Conservation (phyloP, 1,284 basidiomycete genomes). For the Apiotrichum laibachii region DNA sequence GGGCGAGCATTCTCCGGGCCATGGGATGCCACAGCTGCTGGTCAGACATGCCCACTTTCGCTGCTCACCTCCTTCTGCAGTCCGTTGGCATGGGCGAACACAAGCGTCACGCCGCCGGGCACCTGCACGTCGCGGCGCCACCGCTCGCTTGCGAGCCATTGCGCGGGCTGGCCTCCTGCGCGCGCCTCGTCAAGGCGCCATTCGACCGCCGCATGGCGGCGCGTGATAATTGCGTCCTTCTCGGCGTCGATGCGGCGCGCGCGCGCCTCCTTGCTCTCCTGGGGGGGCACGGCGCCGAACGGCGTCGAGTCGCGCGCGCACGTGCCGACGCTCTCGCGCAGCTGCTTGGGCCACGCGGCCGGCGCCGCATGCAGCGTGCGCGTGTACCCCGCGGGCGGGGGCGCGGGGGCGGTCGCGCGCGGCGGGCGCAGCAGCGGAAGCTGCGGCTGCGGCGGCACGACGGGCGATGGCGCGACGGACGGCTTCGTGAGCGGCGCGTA, state of each 20-base stretch:
- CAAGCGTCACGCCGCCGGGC: constrained; percentile 60
- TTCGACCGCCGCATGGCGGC: constrained; percentile 9
- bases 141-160: constrained; percentile 34
- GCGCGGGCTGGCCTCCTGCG: constrained; percentile 46
- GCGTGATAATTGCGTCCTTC: constrained; percentile 8
- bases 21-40: constrained; percentile 60
- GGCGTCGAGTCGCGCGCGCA: constrained; percentile 22
- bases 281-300: constrained; percentile 14
- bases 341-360: constrained; percentile 9
- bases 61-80: constrained; percentile 77
- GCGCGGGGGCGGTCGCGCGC: constrained; percentile 23
- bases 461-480: constrained; percentile 6
- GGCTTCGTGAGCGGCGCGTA: not conserved
- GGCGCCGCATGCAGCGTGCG: constrained; percentile 63
- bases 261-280: constrained; percentile 36
- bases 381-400: constrained; percentile 47
- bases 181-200: constrained; percentile 10
- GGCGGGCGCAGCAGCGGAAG: constrained; percentile 2
- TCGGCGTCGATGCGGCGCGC: constrained; percentile 29
- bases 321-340: constrained; percentile 31
- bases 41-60: no score
- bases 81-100: constrained; percentile 75
- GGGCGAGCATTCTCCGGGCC: constrained; percentile 53
- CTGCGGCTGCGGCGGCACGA: not conserved
- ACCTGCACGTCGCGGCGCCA: constrained; percentile 19